These are phyloP conservation scores for Zymoseptoria crescenta DNA, from an alignment of 2,329 filamentous ascomycete genomes.

Conservation along the genomic window DNA sequence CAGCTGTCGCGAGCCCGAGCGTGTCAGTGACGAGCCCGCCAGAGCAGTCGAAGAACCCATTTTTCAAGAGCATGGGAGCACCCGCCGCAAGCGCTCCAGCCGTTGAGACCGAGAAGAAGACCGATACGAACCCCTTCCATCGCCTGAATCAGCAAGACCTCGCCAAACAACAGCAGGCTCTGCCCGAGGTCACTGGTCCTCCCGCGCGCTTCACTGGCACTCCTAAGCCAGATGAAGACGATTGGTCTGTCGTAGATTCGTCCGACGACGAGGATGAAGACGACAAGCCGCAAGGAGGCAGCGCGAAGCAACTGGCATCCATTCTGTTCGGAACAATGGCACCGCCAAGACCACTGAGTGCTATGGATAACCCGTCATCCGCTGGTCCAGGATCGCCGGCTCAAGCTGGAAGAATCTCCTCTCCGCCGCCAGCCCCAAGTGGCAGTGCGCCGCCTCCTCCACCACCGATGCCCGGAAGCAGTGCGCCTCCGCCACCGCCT, in stretches of 20 bases:
- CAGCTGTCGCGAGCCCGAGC: slow-evolving; percentile 9
- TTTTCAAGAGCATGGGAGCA: slow-evolving; percentile 73
- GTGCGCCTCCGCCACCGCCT: slow-evolving; percentile 36
- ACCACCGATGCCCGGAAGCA: slow-evolving; percentile 42
- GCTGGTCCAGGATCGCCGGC: slow-evolving; percentile 34
- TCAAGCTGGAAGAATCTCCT: slow-evolving; percentile 23
- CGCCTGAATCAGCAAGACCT: slow-evolving; percentile 63
- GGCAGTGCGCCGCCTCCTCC: slow-evolving; percentile 40
- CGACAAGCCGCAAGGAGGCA: slow-evolving; percentile 63
- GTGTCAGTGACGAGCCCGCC: slow-evolving; percentile 40
- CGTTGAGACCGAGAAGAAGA: slow-evolving; percentile 33
- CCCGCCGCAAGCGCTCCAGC: slow-evolving; percentile 35
- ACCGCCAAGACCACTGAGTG: slow-evolving; percentile 78
- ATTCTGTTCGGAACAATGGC: slow-evolving; percentile 97
- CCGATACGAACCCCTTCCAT: slow-evolving; percentile 94
- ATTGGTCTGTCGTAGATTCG: slow-evolving; percentile 75
- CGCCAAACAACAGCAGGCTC: slow-evolving; percentile 38
- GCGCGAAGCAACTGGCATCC: slow-evolving; percentile 84
- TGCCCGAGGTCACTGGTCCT: slow-evolving; percentile 42
- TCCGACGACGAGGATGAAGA: slow-evolving; percentile 72
- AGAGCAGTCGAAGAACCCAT: slow-evolving; percentile 85
- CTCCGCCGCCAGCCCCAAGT: slow-evolving; percentile 39
- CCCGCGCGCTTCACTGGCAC: slow-evolving; percentile 43
- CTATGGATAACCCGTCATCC: slow-evolving; percentile 54
- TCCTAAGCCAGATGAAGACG: slow-evolving; percentile 55